These are phyloP conservation scores for Penicillium palitans DNA, from an alignment of 2,329 filamentous ascomycete genomes.

Conservation along the genomic window DNA sequence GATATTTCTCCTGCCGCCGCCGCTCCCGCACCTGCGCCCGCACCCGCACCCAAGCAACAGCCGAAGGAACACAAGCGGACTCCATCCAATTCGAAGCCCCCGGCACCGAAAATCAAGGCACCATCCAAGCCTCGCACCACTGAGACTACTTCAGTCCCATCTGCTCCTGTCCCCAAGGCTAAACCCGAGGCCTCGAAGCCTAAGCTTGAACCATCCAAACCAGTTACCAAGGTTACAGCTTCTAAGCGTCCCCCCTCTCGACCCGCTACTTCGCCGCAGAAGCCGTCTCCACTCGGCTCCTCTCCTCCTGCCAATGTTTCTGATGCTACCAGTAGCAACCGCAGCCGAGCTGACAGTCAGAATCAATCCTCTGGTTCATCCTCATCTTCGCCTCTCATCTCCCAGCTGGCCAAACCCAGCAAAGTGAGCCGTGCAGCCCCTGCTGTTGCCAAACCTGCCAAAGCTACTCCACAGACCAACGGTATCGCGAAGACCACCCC, in stretches of 20 bases:
- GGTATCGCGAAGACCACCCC: slow-evolving; percentile 27
- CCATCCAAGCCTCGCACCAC: slow-evolving; percentile 21
- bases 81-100: slow-evolving; percentile 20
- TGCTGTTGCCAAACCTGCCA: slow-evolving; percentile 21
- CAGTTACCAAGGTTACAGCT: slow-evolving; percentile 34
- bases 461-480: slow-evolving; percentile 24
- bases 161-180: slow-evolving; percentile 29
- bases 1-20: slow-evolving; percentile 39
- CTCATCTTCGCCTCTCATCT: slow-evolving; percentile 48
- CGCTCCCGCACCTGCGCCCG: slow-evolving; percentile 4
- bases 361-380: slow-evolving; percentile 46
- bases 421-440: slow-evolving; percentile 24
- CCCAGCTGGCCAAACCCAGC: slow-evolving; percentile 37
- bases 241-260: slow-evolving; percentile 41
- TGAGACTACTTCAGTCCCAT: slow-evolving; percentile 15
- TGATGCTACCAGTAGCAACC: slow-evolving; percentile 52
- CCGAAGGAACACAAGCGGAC: slow-evolving; percentile 18
- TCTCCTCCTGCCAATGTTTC: slow-evolving; percentile 63
- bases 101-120: slow-evolving; percentile 20
- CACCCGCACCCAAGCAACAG: slow-evolving; percentile 22
- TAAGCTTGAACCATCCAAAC: slow-evolving; percentile 28
- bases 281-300: slow-evolving; percentile 62
- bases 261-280: slow-evolving; percentile 56
- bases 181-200: slow-evolving; percentile 9
- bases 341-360: slow-evolving; percentile 43